Base-by-base conservation (phyloP, 164 flowering plant genomes). In the Liriodendron chinense region DNA sequence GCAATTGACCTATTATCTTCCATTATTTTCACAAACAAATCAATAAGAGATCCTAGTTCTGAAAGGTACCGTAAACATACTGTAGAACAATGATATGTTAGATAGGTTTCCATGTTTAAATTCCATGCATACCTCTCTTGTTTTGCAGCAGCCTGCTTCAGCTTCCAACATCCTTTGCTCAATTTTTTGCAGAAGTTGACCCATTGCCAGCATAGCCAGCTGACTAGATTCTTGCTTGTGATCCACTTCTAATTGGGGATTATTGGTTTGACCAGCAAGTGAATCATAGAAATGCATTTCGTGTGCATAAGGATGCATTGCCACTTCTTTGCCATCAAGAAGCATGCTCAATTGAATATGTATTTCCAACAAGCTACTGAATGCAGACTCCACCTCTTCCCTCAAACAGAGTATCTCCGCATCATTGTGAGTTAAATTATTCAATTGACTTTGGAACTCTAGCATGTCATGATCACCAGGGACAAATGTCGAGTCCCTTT, bases 351-450 rank as follows among this genome's bases (percentile, higher is more conserved):
- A 62, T 26, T 49, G 78, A 43, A 77, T 66, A 74, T 79, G 76
- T 73, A 86, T 57, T 71, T 80, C 73, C 34, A 66, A 70, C 66
- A 88, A 87, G 68, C 83, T 73, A 73, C 72, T 48, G 57, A 78
- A 73, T 67, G 79, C 76, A 69, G 64, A 75, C 43, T 75, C 74
- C 14, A 86, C 16, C 78, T 89, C 89, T 77, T 72, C 73, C 79
- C 50, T 81, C 76, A 84, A 74, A 71, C 48, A 47, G 20, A 59
- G 14, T 63, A 20, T 74, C 21, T 69, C 70, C 68, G 71, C 70
- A 68, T 83, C 72, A 56, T 74, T 7, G 8, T 21, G 53, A 64
- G 16, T 21, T 53, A 72, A 57, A 22, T 49, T 67, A 23, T 74
- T 62, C 28, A 65, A 20, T 47, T 69, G 72, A 62, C 23, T 24